Evolutionary conservation across 495 filamentous ascomycete species (phyloP), one percentile per base, ranked within the genome.

Genomic region (Letharia lupina): DNA sequence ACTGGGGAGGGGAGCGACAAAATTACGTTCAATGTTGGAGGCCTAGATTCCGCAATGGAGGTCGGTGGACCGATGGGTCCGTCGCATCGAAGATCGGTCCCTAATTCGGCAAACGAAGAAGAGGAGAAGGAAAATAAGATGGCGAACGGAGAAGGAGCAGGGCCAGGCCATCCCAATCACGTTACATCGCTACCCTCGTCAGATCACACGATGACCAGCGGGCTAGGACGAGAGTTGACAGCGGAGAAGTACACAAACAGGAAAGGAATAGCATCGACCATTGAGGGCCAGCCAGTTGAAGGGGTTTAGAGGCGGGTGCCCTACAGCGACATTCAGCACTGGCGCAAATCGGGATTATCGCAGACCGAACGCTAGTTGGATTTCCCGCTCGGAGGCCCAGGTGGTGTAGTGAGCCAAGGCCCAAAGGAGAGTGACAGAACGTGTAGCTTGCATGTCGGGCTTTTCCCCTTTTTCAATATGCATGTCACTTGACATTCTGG

Each of bases 1-100:
- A 70, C 60, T 11, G 66, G 69, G 7, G 57, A 52, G 48, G 66
- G 60, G 28, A 41, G 40, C 23, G 69, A 52, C 7, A 52, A 63
- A 20, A 68, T 70, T 20, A 66, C 56, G 3, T 70, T 68, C 40
- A 56, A 64, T 23, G 6, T 64, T 40, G 59, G 60, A 11, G 40
- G 62, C 39, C 44, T 68, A 23, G 68, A 65, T 64, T 31, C 59
- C n/a, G 65, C 68, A 23, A 70, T 70, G 65, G 66, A 70, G 54
- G 65, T 44, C 59, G 66, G 68, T 60, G 65, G 65, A 20, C 68
- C 68, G 5, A 67, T 62, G 48, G 62, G 59, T 12, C 57, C 40
- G 47, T 56, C 42, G 18, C 50, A 28, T 42, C 42, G 60, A 6
- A 61, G 47, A 23, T 42, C 58, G 9, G 16, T 44, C 13, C 64